A percentile compares a stretch with the other conserved stretches of the same genome.
These are phyloP conservation scores for Berkeleyomyces basicola DNA, from an alignment of 2,329 filamentous ascomycete genomes.

Conservation along the genomic window DNA sequence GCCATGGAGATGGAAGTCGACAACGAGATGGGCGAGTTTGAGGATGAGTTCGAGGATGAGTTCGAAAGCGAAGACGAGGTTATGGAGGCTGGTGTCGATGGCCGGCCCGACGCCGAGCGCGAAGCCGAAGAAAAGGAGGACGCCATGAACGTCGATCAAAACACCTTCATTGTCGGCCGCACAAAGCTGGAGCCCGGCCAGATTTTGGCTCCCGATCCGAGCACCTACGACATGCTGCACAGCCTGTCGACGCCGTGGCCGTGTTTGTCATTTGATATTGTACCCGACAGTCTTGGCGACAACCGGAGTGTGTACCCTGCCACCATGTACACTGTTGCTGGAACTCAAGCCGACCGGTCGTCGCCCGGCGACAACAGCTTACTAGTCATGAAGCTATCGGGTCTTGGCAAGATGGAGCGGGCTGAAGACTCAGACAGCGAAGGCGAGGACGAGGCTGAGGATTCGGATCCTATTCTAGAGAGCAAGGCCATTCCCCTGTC, in stretches of 20 bases:
- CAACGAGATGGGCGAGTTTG: slow-evolving; percentile 62
- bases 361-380: slow-evolving; percentile 77
- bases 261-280: slow-evolving; percentile 86
- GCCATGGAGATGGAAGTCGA: slow-evolving; percentile 48
- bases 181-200: slow-evolving; percentile 83
- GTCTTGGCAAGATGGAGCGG: slow-evolving; percentile 72
- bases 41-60: slow-evolving; percentile 88
- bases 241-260: slow-evolving; percentile 89
- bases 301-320: slow-evolving; percentile 86
- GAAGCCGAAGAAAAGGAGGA: slow-evolving; percentile 75
- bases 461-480: slow-evolving; percentile 79
- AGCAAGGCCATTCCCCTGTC: slow-evolving; percentile 73
- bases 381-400: slow-evolving; percentile 92
- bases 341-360: slow-evolving; percentile 71
- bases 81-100: slow-evolving; percentile 84
- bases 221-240: slow-evolving; percentile 97
- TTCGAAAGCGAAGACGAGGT: slow-evolving; percentile 84
- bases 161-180: slow-evolving; percentile 89
- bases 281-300: slow-evolving; percentile 73
- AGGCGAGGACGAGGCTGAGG: slow-evolving; percentile 58
- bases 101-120: slow-evolving; percentile 76
- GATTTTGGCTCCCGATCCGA: slow-evolving; percentile 75
- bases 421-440: slow-evolving; percentile 48
- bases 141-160: slow-evolving; percentile 85
- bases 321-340: slow-evolving; percentile 86